Percentiles rank a stretch among this genome's conserved stretches.
Conservation (phyloP, 73 alveolate genomes). For the Paramecium sexaurelia region DNA sequence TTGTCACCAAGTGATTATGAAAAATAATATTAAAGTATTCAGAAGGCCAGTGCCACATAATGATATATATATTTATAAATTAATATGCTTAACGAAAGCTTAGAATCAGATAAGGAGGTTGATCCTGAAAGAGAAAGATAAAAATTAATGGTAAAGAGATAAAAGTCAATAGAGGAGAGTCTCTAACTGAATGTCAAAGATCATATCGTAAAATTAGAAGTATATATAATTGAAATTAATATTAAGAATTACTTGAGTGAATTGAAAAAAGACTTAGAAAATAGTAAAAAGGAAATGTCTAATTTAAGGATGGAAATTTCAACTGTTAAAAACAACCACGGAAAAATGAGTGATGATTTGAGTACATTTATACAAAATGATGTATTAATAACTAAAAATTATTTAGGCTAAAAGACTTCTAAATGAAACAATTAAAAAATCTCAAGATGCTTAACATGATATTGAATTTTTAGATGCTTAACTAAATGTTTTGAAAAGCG, state of each 20-base stretch:
- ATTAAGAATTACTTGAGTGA: not conserved
- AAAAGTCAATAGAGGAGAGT: constrained; percentile 54
- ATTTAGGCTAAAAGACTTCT: not conserved
- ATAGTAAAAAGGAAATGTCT: constrained; percentile 12
- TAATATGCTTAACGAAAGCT: constrained; percentile 48
- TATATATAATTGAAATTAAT: not conserved
- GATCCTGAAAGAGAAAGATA: constrained; percentile 40
- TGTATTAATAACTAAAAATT: not conserved
- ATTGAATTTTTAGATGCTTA: constrained; percentile 48
- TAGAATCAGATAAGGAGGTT: constrained; percentile 30
- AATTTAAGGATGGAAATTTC: constrained; percentile 49
- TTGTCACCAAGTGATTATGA: constrained; percentile 39
- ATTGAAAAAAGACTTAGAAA: constrained; percentile 48
- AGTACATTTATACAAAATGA: constrained; percentile 25
- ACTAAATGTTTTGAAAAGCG: not conserved
- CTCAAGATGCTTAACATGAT: constrained; percentile 27
- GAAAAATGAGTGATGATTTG: not conserved
- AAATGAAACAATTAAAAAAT: not conserved
- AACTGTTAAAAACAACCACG: not conserved
- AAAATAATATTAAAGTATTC: not conserved
- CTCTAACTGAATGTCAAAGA: constrained; percentile 29
- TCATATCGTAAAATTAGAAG: constrained; percentile 48
- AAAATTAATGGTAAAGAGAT: not conserved
- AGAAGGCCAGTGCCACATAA: constrained; percentile 28
- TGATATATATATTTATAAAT: not conserved